A percentile compares a stretch with the other conserved stretches of the same genome.
Evolutionary conservation across 2,329 filamentous ascomycete genomes (phyloP).

Genomic region (Venturia pyrina): DNA sequence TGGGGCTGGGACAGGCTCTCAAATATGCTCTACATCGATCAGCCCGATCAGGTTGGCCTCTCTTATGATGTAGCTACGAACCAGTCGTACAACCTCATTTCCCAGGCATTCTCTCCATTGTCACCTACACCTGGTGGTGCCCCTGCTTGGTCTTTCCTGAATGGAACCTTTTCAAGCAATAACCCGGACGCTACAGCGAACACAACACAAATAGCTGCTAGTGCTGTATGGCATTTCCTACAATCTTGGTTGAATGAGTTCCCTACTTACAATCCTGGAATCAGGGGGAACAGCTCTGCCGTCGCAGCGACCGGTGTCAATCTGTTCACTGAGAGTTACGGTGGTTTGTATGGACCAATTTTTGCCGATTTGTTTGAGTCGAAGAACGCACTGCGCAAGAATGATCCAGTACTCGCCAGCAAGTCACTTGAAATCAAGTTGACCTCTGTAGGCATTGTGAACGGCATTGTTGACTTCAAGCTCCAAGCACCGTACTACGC

Average conservation of each 20-base stretch:
- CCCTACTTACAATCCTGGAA: constrained; percentile 46
- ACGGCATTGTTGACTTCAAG: constrained; percentile 58
- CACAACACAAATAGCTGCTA: constrained; percentile 45
- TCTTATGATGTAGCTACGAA: constrained; percentile 52
- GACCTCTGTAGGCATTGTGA: constrained; percentile 57
- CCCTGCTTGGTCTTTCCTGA: constrained; percentile 36
- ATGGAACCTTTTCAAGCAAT: constrained; percentile 56
- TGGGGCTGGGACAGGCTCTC: constrained; percentile 57
- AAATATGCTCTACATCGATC: constrained; percentile 49
- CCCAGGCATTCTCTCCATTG: constrained; percentile 30
- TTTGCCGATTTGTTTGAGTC: constrained; percentile 49
- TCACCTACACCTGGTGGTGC: constrained; percentile 21
- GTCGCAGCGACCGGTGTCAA: constrained; percentile 46
- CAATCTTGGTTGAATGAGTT: constrained; percentile 51
- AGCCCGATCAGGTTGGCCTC: constrained; percentile 62
- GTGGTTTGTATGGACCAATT: constrained; percentile 58
- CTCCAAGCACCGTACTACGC: constrained; percentile 50
- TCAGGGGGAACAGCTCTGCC: constrained; percentile 25
- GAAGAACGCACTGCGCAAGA: constrained; percentile 50
- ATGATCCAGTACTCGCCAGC: constrained; percentile 39
- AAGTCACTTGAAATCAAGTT: constrained; percentile 51
- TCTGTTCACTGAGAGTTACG: constrained; percentile 60
- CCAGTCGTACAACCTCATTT: constrained; percentile 23
- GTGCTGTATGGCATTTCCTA: constrained; percentile 55
- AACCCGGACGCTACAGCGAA: constrained; percentile 42